Conservation (phyloP, 257 asterid genomes). For the Thymus mandschuricus region DNA sequence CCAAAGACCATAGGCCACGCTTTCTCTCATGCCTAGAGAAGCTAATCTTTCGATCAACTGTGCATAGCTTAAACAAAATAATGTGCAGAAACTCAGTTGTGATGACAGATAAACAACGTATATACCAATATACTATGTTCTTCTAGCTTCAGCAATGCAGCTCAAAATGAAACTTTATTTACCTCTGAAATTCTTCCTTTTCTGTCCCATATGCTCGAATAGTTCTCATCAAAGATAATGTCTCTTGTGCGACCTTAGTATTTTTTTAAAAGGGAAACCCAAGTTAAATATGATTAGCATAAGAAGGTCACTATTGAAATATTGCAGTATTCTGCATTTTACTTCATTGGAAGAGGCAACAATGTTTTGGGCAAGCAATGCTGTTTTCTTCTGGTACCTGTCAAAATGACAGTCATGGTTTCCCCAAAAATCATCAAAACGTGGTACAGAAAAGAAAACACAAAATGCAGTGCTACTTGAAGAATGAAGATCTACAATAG, state of each 20-base stretch:
- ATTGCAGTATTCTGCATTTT: slow-evolving; percentile 29
- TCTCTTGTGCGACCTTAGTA: slow-evolving; percentile 48
- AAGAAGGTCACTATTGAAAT: slow-evolving; percentile 25
- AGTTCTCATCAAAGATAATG: slow-evolving; percentile 48
- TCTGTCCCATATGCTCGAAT: slow-evolving; percentile 58
- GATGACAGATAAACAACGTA: slow-evolving; percentile 7
- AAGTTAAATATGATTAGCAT: not conserved
- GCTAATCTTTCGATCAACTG: slow-evolving; percentile 48
- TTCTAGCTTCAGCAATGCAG: slow-evolving; percentile 11
- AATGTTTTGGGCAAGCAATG: slow-evolving; percentile 48
- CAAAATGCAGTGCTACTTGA: not conserved
- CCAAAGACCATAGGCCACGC: slow-evolving; percentile 57
- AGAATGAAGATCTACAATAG: slow-evolving; percentile 4
- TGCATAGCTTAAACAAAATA: slow-evolving; percentile 35
- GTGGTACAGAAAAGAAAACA: slow-evolving; percentile 13
- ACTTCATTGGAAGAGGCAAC: slow-evolving; percentile 55
- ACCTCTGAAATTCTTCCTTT: slow-evolving; percentile 52
- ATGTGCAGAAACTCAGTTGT: slow-evolving; percentile 28
- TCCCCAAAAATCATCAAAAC: slow-evolving; percentile 16
- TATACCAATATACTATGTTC: slow-evolving; percentile 3
- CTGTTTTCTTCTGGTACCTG: slow-evolving; percentile 61
- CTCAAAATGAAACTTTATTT: slow-evolving; percentile 12
- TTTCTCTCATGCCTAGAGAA: slow-evolving; percentile 47
- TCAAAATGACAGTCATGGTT: slow-evolving; percentile 15
- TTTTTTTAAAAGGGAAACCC: slow-evolving; percentile 16